Conservation (phyloP, 495 filamentous ascomycete species). For the Schizothecium vesticola region DNA sequence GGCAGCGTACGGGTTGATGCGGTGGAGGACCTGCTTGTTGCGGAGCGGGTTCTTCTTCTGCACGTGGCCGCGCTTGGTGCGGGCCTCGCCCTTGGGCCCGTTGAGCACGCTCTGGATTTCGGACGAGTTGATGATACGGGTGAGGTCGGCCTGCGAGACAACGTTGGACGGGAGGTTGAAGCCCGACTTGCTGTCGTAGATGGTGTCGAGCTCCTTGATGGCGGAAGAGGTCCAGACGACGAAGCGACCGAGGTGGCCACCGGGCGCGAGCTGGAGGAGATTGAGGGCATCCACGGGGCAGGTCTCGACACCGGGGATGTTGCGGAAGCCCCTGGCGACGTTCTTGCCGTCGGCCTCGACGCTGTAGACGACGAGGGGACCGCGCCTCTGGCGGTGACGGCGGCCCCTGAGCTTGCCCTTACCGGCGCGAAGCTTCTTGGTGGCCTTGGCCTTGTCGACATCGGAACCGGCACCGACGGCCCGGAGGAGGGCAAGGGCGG, state of each 20-base stretch:
- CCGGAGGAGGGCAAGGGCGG: conserved; percentile 79
- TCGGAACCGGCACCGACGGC: conserved; percentile 85
- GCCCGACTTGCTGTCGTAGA: conserved; percentile 99
- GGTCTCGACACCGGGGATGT: conserved; percentile 97
- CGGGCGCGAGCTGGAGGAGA: conserved; percentile 96
- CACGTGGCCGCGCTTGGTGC: conserved; percentile 81
- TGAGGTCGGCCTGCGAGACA: conserved; percentile 85
- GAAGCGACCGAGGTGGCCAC: conserved; percentile 98
- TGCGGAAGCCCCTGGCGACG: conserved; percentile 88
- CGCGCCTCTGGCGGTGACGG: conserved; percentile 93
- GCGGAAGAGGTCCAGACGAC: conserved; percentile 97
- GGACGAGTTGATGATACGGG: conserved; percentile 96
- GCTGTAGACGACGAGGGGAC: conserved; percentile 94
- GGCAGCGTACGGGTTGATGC: conserved; percentile 94
- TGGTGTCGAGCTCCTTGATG: conserved; percentile 88
- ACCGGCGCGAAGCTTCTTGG: conserved; percentile 90
- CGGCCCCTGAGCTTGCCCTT: conserved; percentile 97
- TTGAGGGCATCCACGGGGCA: conserved; percentile 91
- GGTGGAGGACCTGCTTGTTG: conserved; percentile 95
- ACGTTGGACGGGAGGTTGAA: conserved; percentile 88
- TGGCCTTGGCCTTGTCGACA: conserved; percentile 86
- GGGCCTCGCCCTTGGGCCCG: conserved; percentile 78
- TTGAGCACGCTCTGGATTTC: conserved; percentile 94
- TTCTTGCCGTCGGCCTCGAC: conserved; percentile 88
- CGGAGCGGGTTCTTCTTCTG: conserved; percentile 99